These are phyloP conservation scores for Trypanosoma avium DNA, from an alignment of 208 protist genomes.

Conservation along the genomic window DNA sequence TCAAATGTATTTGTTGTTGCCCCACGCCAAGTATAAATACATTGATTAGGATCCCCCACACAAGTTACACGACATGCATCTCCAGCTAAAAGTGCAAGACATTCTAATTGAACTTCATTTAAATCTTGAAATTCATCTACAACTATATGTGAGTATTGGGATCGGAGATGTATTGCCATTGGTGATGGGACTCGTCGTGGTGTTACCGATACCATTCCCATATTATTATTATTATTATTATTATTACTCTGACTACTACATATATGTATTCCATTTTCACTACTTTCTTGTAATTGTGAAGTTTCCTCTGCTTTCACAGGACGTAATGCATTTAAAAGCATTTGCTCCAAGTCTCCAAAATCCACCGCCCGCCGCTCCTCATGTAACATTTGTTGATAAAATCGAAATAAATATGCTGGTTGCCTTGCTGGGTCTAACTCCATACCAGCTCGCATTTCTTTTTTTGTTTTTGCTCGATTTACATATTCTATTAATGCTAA, in stretches of 20 bases:
- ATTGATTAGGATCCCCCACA: constrained; percentile 88
- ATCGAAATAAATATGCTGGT: constrained; percentile 62
- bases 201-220: not conserved
- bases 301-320: constrained; percentile 14
- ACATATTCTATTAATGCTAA: constrained; percentile 60
- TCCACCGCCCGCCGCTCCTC: constrained; percentile 69
- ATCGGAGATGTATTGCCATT: constrained; percentile 37
- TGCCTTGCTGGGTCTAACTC: constrained; percentile 61
- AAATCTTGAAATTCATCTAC: constrained; percentile 92
- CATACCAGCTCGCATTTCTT: constrained; percentile 28
- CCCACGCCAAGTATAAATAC: constrained; percentile 89
- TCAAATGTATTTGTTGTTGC: constrained; percentile 67
- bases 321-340: constrained; percentile 67
- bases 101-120: constrained; percentile 86
- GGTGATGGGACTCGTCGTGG: constrained; percentile 25
- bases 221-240: constrained; percentile 16
- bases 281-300: too few relatives aligned
- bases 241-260: not conserved
- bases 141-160: constrained; percentile 78
- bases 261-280: too few relatives aligned
- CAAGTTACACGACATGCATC: constrained; percentile 83
- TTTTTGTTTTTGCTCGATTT: constrained; percentile 69
- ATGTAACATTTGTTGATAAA: constrained; percentile 72
- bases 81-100: constrained; percentile 75
- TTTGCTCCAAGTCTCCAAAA: constrained; percentile 83